Base-by-base conservation (phyloP, 371 early-diverging fungal genomes). In the Sanchytrium tribonematis region DNA sequence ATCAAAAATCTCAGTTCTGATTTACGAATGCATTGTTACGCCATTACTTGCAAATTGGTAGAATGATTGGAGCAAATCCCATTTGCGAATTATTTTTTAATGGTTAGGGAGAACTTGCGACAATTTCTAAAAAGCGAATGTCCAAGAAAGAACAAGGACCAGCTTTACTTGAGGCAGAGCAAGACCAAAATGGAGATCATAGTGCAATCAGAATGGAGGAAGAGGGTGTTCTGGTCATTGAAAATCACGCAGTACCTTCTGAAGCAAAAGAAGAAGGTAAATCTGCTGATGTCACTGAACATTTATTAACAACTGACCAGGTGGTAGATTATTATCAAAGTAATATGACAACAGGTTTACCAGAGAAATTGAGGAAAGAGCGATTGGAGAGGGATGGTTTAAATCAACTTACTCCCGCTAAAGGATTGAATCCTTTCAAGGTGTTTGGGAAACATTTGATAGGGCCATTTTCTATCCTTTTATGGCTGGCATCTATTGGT, bases 251-350 rank as follows among this genome's bases (percentile, higher is more conserved):
- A 12, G 12, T 12, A 48, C 48, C 48, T 48, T 48, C 48, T 12
- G 48, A 48, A 48, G 48, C 48, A 48, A 48, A 48, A 48, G 48
- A 48, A 48, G 48, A 48, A 48, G 48, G 48, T 12, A 48, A 48
- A 22, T 22, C 5, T 12, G 22, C 12, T 48, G 48, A 48, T 48
- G 48, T 48, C 48, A 48, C 48, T 12, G 48, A 48, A 48, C 48
- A 48, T 22, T 48, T 48, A 22, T 22, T 48, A 48, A 48, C 48
- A 12, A 22, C 22, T 48, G 48, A 48, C 5, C 48, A 48, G 22
- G 48, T 48, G 5, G 22, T 48, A 12, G 48, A 48, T 12, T 48
- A 48, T 48, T 48, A 48, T 48, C 5, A 48, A 12, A 12, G 12
- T 48, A 22, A 48, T 48, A 48, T 48, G 22, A 22, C 5, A 48